phyloP scores from a whole-genome alignment of 345 rosid species.

The Cardamine chenopodiifolia region DNA sequence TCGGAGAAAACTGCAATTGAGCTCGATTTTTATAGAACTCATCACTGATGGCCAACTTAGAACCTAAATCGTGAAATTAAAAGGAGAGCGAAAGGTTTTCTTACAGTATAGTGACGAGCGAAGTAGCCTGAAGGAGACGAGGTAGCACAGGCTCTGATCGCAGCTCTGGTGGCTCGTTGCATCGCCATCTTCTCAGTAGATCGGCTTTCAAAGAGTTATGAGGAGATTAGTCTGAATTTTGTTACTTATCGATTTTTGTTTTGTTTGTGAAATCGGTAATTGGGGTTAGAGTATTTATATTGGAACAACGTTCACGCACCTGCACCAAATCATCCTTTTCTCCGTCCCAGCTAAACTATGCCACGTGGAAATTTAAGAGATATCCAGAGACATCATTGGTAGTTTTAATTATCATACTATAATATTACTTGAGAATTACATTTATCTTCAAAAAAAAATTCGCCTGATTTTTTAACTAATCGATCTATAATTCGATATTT shows the following conservation, averaged over 20 bases:
- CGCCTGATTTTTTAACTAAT: too few species aligned
- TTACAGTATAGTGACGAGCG: slow-evolving; percentile 67
- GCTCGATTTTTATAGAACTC: background rate
- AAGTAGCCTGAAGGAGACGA: slow-evolving; percentile 46
- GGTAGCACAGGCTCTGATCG: slow-evolving; percentile 50
- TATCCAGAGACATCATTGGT: background rate
- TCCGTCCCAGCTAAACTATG: background rate
- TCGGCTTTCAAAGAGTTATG: background rate
- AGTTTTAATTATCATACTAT: too few species aligned
- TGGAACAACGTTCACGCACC: slow-evolving; percentile 27
- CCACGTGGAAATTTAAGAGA: slow-evolving; percentile 19
- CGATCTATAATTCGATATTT: too few species aligned
- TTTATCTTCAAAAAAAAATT: too few species aligned
- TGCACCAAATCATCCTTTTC: slow-evolving; percentile 17
- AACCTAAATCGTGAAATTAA: background rate
- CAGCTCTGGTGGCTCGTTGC: slow-evolving; percentile 59
- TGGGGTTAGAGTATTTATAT: slow-evolving; percentile 9
- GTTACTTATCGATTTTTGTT: background rate
- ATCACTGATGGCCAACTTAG: background rate
- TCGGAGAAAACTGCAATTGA: background rate
- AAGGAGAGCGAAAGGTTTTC: slow-evolving; percentile 7
- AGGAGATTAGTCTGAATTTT: slow-evolving; percentile 19
- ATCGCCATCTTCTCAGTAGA: slow-evolving; percentile 51
- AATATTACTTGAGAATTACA: too few species aligned
- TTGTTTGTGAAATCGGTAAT: background rate